A percentile compares a stretch with the other conserved stretches of the same genome.
These are phyloP conservation scores for Gyrodon lividus DNA, from an alignment of 768 basidiomycete genomes.

Conservation along the genomic window DNA sequence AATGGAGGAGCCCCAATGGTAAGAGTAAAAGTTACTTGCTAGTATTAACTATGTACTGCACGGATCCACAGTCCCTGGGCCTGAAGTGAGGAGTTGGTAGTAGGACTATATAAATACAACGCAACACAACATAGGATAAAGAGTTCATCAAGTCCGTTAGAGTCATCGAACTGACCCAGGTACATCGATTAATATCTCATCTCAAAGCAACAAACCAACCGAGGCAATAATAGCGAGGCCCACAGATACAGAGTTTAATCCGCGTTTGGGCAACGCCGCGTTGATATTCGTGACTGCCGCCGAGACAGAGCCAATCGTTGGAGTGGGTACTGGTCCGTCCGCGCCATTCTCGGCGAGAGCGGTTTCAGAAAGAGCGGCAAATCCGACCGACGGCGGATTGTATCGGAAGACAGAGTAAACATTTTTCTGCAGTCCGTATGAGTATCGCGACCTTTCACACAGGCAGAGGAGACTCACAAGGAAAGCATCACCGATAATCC, in stretches of 20 bases:
- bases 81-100: background rate
- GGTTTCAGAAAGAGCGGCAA: slow-evolving; percentile 42
- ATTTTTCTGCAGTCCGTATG: slow-evolving; percentile 40
- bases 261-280: slow-evolving; percentile 2
- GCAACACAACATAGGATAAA: background rate
- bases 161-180: background rate
- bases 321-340: slow-evolving; percentile 42
- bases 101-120: background rate
- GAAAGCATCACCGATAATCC: slow-evolving; percentile 57
- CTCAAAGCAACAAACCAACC: background rate
- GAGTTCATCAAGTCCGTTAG: background rate
- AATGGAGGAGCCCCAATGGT: too few relatives aligned
- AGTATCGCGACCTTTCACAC: background rate
- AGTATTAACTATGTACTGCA: background rate
- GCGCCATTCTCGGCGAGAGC: slow-evolving; percentile 29
- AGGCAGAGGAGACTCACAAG: slow-evolving; percentile 26
- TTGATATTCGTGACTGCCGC: slow-evolving; percentile 41
- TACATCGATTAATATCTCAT: background rate
- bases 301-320: slow-evolving; percentile 56
- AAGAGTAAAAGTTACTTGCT: background rate
- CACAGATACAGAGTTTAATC: background rate
- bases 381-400: slow-evolving; percentile 49
- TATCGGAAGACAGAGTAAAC: slow-evolving; percentile 57
- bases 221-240: background rate
- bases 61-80: background rate